A percentile compares a stretch with the other conserved stretches of the same genome.
Conservation (phyloP, 371 early-diverging fungal genomes). For the Rhizomucor pusillus region DNA sequence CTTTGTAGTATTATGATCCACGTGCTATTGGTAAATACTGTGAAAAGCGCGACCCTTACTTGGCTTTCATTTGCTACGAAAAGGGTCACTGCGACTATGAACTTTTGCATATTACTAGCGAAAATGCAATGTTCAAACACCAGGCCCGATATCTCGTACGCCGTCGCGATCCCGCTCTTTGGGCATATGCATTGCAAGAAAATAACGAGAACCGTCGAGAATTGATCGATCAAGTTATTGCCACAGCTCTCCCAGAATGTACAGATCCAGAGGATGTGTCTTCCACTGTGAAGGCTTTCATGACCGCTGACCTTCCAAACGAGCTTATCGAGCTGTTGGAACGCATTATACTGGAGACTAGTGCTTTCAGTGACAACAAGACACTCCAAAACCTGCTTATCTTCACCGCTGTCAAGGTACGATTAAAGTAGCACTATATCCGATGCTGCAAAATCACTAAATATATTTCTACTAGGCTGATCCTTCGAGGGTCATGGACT, state of each 20-base stretch:
- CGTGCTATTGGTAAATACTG: constrained; percentile 93
- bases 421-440: background rate
- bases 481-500: constrained; percentile 89
- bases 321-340: constrained; percentile 96
- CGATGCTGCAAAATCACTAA: background rate
- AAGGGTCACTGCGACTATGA: constrained; percentile 94
- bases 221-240: constrained; percentile 91
- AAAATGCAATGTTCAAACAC: constrained; percentile 98
- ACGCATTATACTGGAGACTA: constrained; percentile 89
- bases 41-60: constrained; percentile 96
- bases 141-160: constrained; percentile 95
- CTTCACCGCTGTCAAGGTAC: constrained; percentile 91
- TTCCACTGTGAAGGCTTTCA: constrained; percentile 95
- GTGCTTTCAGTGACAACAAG: constrained; percentile 92
- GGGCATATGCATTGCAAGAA: constrained; percentile 80
- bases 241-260: constrained; percentile 91
- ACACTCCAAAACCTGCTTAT: constrained; percentile 96
- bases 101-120: constrained; percentile 90
- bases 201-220: constrained; percentile 82
- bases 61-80: constrained; percentile 94
- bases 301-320: constrained; percentile 92
- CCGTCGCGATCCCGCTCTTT: constrained; percentile 82
- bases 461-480: constrained; percentile 54
- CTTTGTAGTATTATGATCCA: constrained; percentile 75
- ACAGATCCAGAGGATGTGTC: constrained; percentile 97